A percentile compares a stretch with the other conserved stretches of the same genome.
Evolutionary conservation across 345 rosid genomes (phyloP).

Genomic region (Streptanthus diversifolius): DNA sequence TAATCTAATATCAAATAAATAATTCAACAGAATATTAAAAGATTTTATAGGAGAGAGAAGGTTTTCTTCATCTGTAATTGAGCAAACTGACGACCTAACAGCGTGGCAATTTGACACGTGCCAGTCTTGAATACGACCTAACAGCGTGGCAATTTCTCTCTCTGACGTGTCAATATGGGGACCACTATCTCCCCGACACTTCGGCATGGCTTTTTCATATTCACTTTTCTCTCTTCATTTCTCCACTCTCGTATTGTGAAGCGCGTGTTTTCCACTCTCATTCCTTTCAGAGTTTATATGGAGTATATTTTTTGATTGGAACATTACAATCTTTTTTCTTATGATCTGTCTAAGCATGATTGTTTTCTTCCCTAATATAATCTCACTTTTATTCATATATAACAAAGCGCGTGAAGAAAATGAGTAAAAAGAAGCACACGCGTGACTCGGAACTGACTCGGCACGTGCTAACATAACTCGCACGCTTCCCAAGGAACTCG

Average conservation of each 20-base stretch:
- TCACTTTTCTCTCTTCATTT: background rate
- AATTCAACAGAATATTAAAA: no score
- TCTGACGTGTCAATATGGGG: slow-evolving; percentile 33
- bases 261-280: slow-evolving; percentile 14
- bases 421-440: background rate
- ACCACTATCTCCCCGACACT: slow-evolving; percentile 37
- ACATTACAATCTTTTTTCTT: background rate
- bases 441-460: slow-evolving; percentile 7
- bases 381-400: background rate
- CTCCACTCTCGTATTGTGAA: background rate
- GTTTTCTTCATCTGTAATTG: background rate
- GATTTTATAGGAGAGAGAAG: slow-evolving; percentile 2
- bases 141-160: slow-evolving; percentile 24
- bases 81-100: slow-evolving; percentile 18
- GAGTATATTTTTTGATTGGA: background rate
- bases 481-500: slow-evolving; percentile 17
- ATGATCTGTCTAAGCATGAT: background rate
- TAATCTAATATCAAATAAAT: no score
- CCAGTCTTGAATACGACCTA: slow-evolving; percentile 22
- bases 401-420: background rate
- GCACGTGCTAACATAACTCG: slow-evolving; percentile 30
- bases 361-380: background rate
- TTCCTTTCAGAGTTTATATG: background rate
- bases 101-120: slow-evolving; percentile 33
- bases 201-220: slow-evolving; percentile 26